Evolutionary conservation across 768 basidiomycete species (phyloP), one percentile per base, ranked within the genome.

Genomic region (Kwoniella sp.): DNA sequence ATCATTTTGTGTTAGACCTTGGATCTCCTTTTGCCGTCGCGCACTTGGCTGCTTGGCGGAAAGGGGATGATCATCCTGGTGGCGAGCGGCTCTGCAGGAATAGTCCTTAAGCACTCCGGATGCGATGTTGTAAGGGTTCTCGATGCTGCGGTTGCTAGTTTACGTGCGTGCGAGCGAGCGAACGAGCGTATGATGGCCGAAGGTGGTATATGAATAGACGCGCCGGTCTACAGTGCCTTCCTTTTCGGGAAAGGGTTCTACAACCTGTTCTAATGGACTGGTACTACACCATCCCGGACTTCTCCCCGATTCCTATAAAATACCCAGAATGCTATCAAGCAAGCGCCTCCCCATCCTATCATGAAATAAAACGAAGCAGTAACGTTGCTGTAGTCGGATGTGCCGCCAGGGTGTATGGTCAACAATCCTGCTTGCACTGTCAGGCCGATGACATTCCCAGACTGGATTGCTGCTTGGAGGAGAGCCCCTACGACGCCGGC

Each of bases 401-500:
- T 36, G 1, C 53, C 61, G 25, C 67, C 68, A 25, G 68, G 68
- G 40, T 63, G 48, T 25, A 73, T 58, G 2, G 71, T 73, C 15
- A 73, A 17, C 1, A 73, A 61, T 0, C 68, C 74, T 1, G 71
- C 69, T 64, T 73, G 71, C 21, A 77, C 64, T 13, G 69, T 59
- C 8, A 75, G 53, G 12, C 64, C 66, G 47, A 71, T 56, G 1
- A 72, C 71, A 27, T 55, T 57, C 0, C 71, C 73, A 1, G 61
- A 50, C 58, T 77, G 76, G 8, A 72, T 60, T 33, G 63, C 64
- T 0, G 62, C 62, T 56, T 75, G 71, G 13, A 77, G 64, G 25
- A 76, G 49, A 0, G 68, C 76, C 24, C 74, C 72, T 17, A 64
- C 70, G n/a, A 73, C 71, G 10, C 77, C 75, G n/a, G 70, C 62